Evolutionary conservation across 2,329 filamentous ascomycete species (phyloP), one percentile per base, ranked within the genome.

Genomic region (Trichothecium roseum): DNA sequence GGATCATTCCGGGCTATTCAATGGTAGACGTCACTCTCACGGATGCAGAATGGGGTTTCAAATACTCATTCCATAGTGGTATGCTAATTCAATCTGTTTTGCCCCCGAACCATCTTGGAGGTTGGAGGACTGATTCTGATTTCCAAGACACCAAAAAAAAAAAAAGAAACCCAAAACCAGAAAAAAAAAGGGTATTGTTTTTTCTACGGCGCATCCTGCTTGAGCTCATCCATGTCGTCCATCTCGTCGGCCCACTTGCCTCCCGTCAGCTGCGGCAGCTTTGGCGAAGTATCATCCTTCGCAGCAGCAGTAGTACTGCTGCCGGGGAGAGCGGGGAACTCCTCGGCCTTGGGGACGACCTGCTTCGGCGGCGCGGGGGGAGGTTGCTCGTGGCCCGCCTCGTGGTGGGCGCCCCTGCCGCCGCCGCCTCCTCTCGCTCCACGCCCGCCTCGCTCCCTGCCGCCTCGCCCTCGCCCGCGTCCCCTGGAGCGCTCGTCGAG

Each of bases 231-330:
- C 10, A 68, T 53, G 5, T 60, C 66, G 33, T 68, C 68, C 61
- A 76, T 69, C 53, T 77, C 72, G 26, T 77, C 72, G 34, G 69
- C 72, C 72, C 72, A 76, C 37, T 67, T 59, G 9, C 56, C 63
- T 8, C 64, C 51, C 2, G 38, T 39, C 30, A 13, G 60, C 49
- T 37, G 55, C 4, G 53, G 47, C 30, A 54, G 32, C 14, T 47
- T 42, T 13, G 41, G 41, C 28, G 34, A 34, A 13, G 27, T 39
- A 36, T 40, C 34, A 9, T 35, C 39, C 38, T 53, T 50, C 37
- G 48, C 54, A 8, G 18, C 10, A 28, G 10, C 14, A 45, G 4
- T 52, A 54, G 1, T 45, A 40, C 1, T 57, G 56, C 8, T 24
- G 6, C 20, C 20, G 10, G 20, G 20, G 10, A 62, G 41, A 10